Evolutionary conservation across 345 rosid species (phyloP).

Genomic region (Eucalyptus erythrocorys): DNA sequence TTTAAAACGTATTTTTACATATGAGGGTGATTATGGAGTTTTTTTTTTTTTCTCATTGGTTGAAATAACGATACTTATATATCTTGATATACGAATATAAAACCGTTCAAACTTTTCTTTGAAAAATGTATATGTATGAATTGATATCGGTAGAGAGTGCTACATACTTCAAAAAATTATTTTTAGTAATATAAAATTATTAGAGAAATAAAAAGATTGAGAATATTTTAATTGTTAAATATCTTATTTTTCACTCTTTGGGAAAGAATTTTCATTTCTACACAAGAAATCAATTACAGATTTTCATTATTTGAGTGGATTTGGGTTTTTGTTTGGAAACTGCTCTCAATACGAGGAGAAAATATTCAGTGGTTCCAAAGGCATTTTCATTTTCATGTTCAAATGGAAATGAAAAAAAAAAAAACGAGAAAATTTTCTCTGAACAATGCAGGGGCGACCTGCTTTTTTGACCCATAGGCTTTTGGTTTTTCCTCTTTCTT

Average conservation of each 20-base stretch:
- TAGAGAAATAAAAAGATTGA: background rate
- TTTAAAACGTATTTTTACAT: background rate
- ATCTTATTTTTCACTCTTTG: background rate
- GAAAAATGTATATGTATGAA: too few species aligned
- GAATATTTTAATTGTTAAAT: too few species aligned
- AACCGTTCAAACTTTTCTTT: background rate
- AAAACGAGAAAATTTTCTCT: background rate
- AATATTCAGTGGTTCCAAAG: too few species aligned
- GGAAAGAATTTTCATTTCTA: background rate
- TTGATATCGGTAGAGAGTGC: background rate
- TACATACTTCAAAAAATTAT: too few species aligned
- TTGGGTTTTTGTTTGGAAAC: background rate
- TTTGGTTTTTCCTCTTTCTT: background rate
- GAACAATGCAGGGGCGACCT: rapidly evolving
- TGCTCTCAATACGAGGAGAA: background rate
- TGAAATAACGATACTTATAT: too few species aligned
- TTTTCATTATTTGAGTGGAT: background rate
- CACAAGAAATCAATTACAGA: rapidly evolving
- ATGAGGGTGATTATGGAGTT: background rate
- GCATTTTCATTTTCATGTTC: background rate
- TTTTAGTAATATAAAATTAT: rapidly evolving
- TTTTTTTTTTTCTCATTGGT: too few species aligned
- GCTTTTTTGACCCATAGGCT: rapidly evolving
- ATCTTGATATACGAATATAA: too few species aligned
- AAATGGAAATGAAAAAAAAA: rapidly evolving